Conservation (phyloP, 352 stramenopile species). For the Lagenidium giganteum region DNA sequence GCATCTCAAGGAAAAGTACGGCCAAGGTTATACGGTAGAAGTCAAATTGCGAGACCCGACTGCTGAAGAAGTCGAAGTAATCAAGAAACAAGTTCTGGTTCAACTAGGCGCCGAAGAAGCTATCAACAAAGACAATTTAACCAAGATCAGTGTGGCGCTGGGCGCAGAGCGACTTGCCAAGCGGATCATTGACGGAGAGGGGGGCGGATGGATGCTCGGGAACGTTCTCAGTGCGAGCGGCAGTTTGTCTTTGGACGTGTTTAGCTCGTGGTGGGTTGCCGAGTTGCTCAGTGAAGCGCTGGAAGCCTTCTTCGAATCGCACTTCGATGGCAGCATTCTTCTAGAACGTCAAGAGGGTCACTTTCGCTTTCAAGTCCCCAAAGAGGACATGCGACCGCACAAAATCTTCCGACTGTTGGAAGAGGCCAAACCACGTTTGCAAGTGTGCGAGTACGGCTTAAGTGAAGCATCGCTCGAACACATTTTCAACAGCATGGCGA, state of each 20-base stretch:
- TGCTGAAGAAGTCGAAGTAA: conserved; percentile 2
- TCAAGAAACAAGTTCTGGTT: neutral
- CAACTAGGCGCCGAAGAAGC: neutral
- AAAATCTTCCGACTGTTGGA: conserved; percentile 80
- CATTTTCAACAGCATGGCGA: conserved; percentile 92
- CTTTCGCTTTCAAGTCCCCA: conserved; percentile 21
- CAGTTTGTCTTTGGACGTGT: conserved; percentile 3
- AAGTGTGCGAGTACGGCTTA: conserved; percentile 85
- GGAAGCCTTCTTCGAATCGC: conserved; percentile 1
- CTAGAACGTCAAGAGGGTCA: conserved; percentile 69
- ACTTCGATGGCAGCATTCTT: conserved; percentile 11
- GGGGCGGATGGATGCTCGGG: conserved; percentile 1
- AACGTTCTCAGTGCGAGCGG: neutral
- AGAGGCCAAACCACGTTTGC: conserved; percentile 40
- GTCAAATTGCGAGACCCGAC: conserved; percentile 39
- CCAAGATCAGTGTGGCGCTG: conserved; percentile 3
- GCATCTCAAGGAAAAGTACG: conserved; percentile 91
- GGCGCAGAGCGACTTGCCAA: conserved; percentile 1
- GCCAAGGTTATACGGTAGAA: conserved; percentile 83
- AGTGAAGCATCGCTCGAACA: conserved; percentile 89
- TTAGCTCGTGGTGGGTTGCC: conserved; percentile 12
- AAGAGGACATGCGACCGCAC: conserved; percentile 17
- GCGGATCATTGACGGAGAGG: neutral
- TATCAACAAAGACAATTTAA: conserved; percentile 3
- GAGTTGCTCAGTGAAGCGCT: conserved; percentile 14